phyloP scores from a whole-genome alignment of 371 early-diverging fungal species.

The Saksenaea oblongispora region DNA sequence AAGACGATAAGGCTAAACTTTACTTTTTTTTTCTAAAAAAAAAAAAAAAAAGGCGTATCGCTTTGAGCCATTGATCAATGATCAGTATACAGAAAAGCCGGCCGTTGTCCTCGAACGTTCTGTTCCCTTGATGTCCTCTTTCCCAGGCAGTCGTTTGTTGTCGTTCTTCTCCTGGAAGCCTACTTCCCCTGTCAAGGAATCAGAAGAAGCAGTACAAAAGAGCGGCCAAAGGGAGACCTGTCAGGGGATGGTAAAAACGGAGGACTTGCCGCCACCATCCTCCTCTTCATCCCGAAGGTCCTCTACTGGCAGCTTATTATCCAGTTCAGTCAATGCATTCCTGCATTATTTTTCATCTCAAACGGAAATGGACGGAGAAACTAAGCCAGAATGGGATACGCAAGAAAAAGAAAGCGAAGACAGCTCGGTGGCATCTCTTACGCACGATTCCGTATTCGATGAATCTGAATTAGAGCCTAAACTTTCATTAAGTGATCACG shows the following conservation, averaged over 20 bases:
- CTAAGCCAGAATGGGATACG: background rate
- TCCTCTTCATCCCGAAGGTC: slow-evolving; percentile 9
- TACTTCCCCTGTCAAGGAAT: background rate
- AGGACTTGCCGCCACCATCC: background rate
- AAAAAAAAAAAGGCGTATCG: slow-evolving; percentile 43
- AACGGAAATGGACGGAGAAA: background rate
- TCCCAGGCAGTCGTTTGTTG: slow-evolving; percentile 26
- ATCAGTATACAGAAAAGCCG: slow-evolving; percentile 42
- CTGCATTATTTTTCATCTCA: slow-evolving; percentile 21
- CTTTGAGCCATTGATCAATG: slow-evolving; percentile 44
- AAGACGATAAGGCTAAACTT: background rate
- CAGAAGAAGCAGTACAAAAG: background rate
- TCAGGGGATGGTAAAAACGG: background rate
- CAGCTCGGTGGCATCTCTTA: background rate
- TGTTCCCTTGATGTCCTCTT: slow-evolving; percentile 32
- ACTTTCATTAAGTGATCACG: slow-evolving; percentile 6
- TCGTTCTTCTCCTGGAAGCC: slow-evolving; percentile 32
- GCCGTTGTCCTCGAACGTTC: slow-evolving; percentile 45
- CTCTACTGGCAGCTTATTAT: slow-evolving; percentile 12
- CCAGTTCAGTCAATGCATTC: slow-evolving; percentile 18
- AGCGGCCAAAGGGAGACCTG: background rate
- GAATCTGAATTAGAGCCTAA: background rate
- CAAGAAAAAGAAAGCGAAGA: background rate
- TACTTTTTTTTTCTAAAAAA: background rate
- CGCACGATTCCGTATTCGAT: background rate